Conservation (phyloP, 176 grass and related monocot species). For the Cenchrus americanus region DNA sequence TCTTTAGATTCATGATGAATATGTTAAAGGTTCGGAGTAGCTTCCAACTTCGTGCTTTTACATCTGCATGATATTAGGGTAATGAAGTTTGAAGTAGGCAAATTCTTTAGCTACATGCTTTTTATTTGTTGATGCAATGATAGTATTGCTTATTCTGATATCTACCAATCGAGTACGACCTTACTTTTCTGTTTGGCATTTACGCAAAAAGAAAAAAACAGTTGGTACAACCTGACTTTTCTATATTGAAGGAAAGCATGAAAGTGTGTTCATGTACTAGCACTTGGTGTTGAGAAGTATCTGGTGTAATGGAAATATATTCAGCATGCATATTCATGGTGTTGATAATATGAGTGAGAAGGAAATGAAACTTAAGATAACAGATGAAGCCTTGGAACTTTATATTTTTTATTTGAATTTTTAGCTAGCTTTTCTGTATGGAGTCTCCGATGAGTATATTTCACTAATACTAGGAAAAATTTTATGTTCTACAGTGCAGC, state of each 20-base stretch:
- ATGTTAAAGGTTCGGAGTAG: neutral
- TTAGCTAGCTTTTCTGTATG: neutral
- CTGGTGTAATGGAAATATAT: neutral
- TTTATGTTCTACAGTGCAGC: constrained; percentile 74
- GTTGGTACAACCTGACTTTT: neutral
- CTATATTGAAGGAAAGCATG: neutral
- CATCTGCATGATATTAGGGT: neutral
- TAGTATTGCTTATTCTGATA: neutral
- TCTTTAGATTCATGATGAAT: constrained; percentile 5
- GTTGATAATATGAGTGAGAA: neutral
- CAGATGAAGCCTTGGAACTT: neutral
- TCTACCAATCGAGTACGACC: neutral
- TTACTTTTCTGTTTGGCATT: neutral
- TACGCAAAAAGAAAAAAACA: neutral
- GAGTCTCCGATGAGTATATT: constrained; percentile 10
- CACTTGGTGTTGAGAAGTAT: neutral
- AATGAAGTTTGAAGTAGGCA: neutral
- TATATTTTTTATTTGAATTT: neutral
- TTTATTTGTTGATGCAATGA: neutral
- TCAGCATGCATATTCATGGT: neutral
- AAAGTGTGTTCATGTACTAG: constrained; percentile 12
- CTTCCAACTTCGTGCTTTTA: neutral
- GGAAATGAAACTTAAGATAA: neutral
- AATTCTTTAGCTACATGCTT: neutral
- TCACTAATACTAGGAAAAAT: constrained; percentile 20